Evolutionary conservation across 345 rosid species (phyloP).

Genomic region (Mallotus nudiflorus): DNA sequence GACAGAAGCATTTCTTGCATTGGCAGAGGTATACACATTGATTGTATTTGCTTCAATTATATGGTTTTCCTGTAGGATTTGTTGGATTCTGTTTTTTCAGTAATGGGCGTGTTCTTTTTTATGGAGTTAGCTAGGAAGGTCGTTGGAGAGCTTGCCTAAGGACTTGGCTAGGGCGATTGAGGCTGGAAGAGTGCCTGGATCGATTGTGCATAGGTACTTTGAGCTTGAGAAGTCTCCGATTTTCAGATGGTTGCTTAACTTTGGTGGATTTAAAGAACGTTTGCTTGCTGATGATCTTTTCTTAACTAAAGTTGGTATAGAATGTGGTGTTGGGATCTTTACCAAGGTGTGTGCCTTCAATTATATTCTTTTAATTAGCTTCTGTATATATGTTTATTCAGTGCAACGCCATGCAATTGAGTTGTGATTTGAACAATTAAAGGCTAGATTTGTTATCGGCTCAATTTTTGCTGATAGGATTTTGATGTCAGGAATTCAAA

Average conservation of each 20-base stretch:
- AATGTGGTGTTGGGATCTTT: slow-evolving; percentile 76
- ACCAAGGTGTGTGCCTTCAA: slow-evolving; percentile 46
- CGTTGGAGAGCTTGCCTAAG: slow-evolving; percentile 55
- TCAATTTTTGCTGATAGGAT: background rate
- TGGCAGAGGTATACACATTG: slow-evolving; percentile 39
- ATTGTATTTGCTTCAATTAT: too few relatives aligned
- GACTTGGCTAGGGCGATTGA: slow-evolving; percentile 61
- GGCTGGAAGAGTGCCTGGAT: slow-evolving; percentile 52
- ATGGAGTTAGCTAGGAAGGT: slow-evolving; percentile 42
- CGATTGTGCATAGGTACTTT: slow-evolving; percentile 46
- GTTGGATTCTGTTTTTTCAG: background rate
- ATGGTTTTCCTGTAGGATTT: too few relatives aligned
- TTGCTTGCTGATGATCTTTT: slow-evolving; percentile 72
- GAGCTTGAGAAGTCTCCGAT: slow-evolving; percentile 57
- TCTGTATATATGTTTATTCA: too few relatives aligned
- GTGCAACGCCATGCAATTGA: too few relatives aligned
- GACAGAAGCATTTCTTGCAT: slow-evolving; percentile 45
- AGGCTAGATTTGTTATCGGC: background rate
- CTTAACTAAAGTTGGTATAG: slow-evolving; percentile 65
- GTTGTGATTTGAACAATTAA: background rate
- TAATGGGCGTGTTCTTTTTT: background rate
- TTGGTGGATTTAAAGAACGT: slow-evolving; percentile 68
- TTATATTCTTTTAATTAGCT: too few relatives aligned
- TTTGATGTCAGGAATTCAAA: background rate
- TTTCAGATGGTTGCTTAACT: slow-evolving; percentile 56